Conservation (phyloP, 495 filamentous ascomycete species). For the Neurospora discreta region DNA sequence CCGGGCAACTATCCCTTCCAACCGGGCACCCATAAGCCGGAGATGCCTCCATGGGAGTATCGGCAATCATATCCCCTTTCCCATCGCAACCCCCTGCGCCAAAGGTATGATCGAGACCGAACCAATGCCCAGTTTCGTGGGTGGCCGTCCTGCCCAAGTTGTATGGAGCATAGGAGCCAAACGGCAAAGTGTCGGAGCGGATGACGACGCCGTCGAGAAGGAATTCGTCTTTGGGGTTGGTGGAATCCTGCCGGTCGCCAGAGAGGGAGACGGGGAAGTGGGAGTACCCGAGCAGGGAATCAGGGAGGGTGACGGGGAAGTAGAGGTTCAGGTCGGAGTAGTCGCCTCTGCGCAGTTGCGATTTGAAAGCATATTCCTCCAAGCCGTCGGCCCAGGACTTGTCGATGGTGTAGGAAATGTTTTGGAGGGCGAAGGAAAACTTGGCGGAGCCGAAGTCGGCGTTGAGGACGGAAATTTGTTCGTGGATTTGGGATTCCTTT, state of each 20-base stretch:
- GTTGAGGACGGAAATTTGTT: conserved; percentile 3
- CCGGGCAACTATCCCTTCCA: neutral
- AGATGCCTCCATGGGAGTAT: neutral
- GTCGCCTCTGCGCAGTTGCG: neutral
- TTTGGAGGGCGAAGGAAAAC: conserved; percentile 1
- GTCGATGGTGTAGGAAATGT: neutral
- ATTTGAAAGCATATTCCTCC: neutral
- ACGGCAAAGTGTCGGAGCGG: neutral
- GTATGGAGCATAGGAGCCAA: conserved; percentile 11
- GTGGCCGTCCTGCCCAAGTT: conserved; percentile 38
- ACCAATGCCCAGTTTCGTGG: conserved; percentile 46
- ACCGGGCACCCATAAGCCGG: neutral
- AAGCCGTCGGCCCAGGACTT: neutral
- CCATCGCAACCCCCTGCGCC: conserved; percentile 20
- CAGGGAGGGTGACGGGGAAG: neutral
- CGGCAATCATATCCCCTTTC: neutral
- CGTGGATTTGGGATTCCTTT: neutral
- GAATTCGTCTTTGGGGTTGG: neutral
- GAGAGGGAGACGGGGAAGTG: neutral
- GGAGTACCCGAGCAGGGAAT: conserved; percentile 28
- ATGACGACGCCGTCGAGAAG: neutral
- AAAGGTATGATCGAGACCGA: conserved; percentile 44
- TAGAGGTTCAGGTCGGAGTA: conserved; percentile 1
- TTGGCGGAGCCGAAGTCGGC: neutral
- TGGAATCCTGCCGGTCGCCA: neutral